Evolutionary conservation across 306 rosid species (phyloP), one percentile per base, ranked within the genome.

Genomic region (Prinsepia uniflora): DNA sequence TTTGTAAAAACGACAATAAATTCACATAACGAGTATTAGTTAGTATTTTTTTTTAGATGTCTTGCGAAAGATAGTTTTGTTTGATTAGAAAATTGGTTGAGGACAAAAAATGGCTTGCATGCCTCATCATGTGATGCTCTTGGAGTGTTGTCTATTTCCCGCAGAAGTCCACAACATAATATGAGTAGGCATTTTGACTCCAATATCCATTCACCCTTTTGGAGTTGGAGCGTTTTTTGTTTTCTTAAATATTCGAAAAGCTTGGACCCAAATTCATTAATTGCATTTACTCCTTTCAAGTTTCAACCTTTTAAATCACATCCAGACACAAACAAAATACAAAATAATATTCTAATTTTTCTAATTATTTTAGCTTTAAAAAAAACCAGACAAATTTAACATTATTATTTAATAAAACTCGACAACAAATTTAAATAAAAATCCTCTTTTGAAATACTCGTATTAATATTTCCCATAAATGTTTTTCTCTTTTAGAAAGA

Each of bases 261-360:
- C 81, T 76, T 86, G 87, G 90, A 83, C 59, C 75, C 78, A 73
- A 78, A 83, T 86, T 39, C 90, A 86, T 86, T 63, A 83, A 83
- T 81, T 78, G 82, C 87, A 70, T 47, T 78, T 79, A 61, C 79
- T 71, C 58, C 63, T 47, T 74, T 67, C 75, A 10, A 56, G 57
- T 47, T 74, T 67, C 75, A 10, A 56, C 63, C 42, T 65, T 73
- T 75, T 81, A 70, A 78, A 65, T 75, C 80, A 67, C 58, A 70
- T 65, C 67, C 77, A 70, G 87, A 80, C 84, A 78, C 49, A 40
- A 0, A 7, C 47, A 65, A 54, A 80, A 72, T 58, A 3, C 63
- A 77, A 47, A 36, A 67, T 57, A 20, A 12, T 65, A 57, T 30
- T 30, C n/a, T n/a, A n/a, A n/a, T n/a, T n/a, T n/a, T n/a, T n/a